Base-by-base conservation (phyloP, 352 stramenopile genomes). In the Phytophthora hybrid region DNA sequence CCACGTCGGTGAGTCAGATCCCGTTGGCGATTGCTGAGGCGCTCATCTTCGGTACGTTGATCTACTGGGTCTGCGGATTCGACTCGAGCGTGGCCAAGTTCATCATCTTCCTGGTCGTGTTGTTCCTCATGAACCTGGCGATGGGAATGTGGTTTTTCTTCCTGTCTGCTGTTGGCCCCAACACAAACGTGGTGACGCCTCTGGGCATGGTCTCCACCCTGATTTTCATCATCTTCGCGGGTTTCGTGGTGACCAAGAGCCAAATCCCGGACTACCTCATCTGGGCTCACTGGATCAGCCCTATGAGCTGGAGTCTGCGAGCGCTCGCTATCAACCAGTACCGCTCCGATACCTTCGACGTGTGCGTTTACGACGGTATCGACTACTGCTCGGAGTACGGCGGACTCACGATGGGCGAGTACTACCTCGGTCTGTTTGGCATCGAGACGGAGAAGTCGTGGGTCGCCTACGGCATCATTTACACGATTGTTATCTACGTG, bases 1-100 rank as follows among this genome's bases (percentile, higher is more conserved):
- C 61, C 18, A 60, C 34, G 1, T 53, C 60, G 3, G 34, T 47
- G 14, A 54, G 61, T 29, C 49, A 60, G 21, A 68, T 68, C 31
- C 61, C 59, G 14, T 39, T 66, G 19, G 23, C 59, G 4, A 4
- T 66, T 6, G 46, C 19, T 2, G 88, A 96, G 75, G 82, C 83
- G 1, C 62, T 94, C 11, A 59, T 93, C 8, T 97, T 94, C 54
- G 87, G 83, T 31, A 82, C 77, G 13, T 63, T 94, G 41, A 41
- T 92, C 2, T 94, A 94, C 63, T 94, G 79, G 71, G 83, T 92
- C 56, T 77, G 89, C 56, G 87, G 87, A 14, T 79, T 71, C 79
- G 89, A 63, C 10, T n/a, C 58, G 5, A 29, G 76, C 16, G 72
- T 55, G 1, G 39, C 1, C 2, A 5, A 32, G 37, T 44, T 85